Conservation (phyloP, 352 stramenopile species). For the Phytophthora multivora region DNA sequence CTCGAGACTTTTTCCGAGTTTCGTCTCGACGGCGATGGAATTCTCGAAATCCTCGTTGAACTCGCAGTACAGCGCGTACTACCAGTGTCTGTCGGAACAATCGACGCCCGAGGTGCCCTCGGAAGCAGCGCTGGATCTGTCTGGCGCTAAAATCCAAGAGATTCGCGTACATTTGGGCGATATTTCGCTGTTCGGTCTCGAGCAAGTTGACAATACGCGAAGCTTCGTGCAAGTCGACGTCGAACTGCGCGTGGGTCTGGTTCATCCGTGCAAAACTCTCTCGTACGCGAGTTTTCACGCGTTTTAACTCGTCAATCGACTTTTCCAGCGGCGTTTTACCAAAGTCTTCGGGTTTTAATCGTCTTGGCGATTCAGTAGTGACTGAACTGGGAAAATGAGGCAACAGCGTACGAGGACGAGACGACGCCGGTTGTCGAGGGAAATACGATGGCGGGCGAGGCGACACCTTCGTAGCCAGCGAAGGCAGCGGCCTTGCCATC, state of each 20-base stretch:
- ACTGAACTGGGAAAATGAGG: conserved; percentile 40
- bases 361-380: background rate
- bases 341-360: conserved; percentile 28
- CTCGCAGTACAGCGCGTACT: conserved; percentile 44
- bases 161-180: conserved; percentile 24
- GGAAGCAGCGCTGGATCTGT: conserved; percentile 89
- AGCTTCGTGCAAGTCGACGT: conserved; percentile 35
- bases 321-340: conserved; percentile 35
- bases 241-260: conserved; percentile 39
- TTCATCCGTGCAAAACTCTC: conserved; percentile 39
- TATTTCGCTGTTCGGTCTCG: conserved; percentile 31
- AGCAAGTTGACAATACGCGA: conserved; percentile 26
- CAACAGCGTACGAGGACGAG: conserved; percentile 12
- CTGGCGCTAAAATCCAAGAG: conserved; percentile 44
- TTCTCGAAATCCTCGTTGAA: conserved; percentile 53
- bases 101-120: conserved; percentile 76
- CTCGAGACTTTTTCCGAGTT: conserved; percentile 38
- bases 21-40: conserved; percentile 36
- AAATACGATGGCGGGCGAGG: conserved; percentile 22
- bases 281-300: conserved; percentile 20
- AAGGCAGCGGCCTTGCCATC: conserved; percentile 23
- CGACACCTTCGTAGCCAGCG: conserved; percentile 5
- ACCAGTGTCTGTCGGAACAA: conserved; percentile 44
- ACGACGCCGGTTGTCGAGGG: conserved; percentile 13
- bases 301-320: conserved; percentile 27